Evolutionary conservation across 257 asterid genomes (phyloP).

Genomic region (Solanum boliviense): DNA sequence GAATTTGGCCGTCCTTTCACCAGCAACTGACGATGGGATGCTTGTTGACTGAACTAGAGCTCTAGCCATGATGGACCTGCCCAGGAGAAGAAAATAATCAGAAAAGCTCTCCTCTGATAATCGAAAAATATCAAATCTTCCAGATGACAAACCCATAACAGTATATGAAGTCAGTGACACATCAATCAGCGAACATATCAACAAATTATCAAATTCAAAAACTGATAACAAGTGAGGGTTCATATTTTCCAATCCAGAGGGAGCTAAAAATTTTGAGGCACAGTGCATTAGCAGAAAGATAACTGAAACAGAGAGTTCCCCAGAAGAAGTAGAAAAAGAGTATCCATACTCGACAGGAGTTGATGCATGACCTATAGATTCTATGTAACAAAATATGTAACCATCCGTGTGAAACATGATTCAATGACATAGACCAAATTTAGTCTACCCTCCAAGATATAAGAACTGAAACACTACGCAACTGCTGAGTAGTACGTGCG

Average conservation of each 20-base stretch:
- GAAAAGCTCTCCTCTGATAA: not conserved
- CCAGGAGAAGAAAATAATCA: not conserved
- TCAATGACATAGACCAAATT: not conserved
- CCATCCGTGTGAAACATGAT: not conserved
- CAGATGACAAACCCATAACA: not conserved
- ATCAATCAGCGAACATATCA: not conserved
- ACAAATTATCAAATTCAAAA: not conserved
- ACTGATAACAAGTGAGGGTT: not conserved
- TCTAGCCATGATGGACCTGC: conserved; percentile 68
- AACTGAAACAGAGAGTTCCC: not conserved
- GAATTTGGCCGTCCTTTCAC: conserved; percentile 32
- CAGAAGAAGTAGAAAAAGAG: not conserved
- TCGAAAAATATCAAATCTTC: not conserved
- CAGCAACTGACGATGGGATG: conserved; percentile 48
- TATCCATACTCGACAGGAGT: not conserved
- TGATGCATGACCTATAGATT: not conserved
- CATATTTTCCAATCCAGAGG: not conserved
- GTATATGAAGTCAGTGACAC: not conserved
- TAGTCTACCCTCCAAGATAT: not conserved
- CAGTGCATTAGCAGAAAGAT: not conserved
- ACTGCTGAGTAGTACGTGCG: not conserved
- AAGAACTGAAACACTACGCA: not conserved
- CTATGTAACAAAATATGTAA: not conserved
- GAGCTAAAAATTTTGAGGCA: not conserved
- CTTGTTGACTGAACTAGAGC: conserved; percentile 57